Conservation (phyloP, 192 early-diverging fungal species). For the Phlyctochytrium arcticum region DNA sequence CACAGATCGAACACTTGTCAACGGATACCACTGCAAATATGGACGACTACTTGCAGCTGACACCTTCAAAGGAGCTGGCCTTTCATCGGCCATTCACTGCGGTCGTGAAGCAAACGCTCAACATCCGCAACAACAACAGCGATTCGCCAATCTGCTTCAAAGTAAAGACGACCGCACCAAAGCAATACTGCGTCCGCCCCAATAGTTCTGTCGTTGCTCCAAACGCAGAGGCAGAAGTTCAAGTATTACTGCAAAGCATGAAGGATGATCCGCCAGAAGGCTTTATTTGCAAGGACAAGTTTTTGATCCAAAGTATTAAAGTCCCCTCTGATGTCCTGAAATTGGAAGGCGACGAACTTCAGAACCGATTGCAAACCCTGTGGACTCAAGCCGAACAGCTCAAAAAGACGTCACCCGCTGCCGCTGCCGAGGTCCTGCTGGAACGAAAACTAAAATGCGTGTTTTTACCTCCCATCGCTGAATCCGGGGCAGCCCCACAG, state of each 20-base stretch:
- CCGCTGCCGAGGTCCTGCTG: slow-evolving; percentile 26
- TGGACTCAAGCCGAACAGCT: slow-evolving; percentile 46
- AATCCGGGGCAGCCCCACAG: background rate
- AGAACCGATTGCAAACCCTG: slow-evolving; percentile 27
- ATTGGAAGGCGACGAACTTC: slow-evolving; percentile 54
- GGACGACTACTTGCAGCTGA: slow-evolving; percentile 11
- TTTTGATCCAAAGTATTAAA: slow-evolving; percentile 83
- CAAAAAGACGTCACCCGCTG: slow-evolving; percentile 26
- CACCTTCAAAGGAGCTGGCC: slow-evolving; percentile 35
- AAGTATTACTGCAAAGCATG: slow-evolving; percentile 87
- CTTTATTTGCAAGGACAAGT: slow-evolving; percentile 94
- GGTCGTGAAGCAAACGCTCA: slow-evolving; percentile 34
- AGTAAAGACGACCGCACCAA: slow-evolving; percentile 98
- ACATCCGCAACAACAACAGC: slow-evolving; percentile 35
- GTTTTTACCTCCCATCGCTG: slow-evolving; percentile 14
- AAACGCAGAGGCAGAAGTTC: slow-evolving; percentile 42
- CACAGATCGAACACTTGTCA: too few species aligned
- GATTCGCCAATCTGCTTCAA: slow-evolving; percentile 85
- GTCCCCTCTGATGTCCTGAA: slow-evolving; percentile 65
- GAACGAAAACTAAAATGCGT: slow-evolving; percentile 45
- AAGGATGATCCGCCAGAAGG: slow-evolving; percentile 73
- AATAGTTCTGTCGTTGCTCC: slow-evolving; percentile 81
- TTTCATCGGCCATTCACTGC: slow-evolving; percentile 44
- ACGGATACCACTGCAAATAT: too few species aligned
- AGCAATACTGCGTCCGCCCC: slow-evolving; percentile 93